phyloP scores from a whole-genome alignment of 1,139 yeast species.

The Zhuliangozyma blackwelliae region DNA sequence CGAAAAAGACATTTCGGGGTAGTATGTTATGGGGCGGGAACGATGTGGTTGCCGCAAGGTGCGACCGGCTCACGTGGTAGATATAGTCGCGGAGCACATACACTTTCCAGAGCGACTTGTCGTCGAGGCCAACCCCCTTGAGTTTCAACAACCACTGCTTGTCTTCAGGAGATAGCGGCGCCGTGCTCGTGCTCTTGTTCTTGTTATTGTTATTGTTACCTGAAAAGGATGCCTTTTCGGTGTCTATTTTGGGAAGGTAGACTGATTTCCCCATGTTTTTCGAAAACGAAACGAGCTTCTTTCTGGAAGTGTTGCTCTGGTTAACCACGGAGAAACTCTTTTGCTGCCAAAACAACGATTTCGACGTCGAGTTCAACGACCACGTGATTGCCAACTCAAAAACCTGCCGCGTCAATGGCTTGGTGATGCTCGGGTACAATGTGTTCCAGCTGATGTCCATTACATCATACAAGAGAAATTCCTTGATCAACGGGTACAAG shows the following conservation, averaged over 20 bases:
- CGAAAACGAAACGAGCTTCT: conserved; percentile 15
- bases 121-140: conserved; percentile 64
- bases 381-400: conserved; percentile 67
- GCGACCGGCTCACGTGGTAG: conserved; percentile 47
- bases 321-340: conserved; percentile 12
- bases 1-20: conserved; percentile 70
- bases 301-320: conserved; percentile 4
- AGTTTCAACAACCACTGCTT: conserved; percentile 69
- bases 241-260: conserved; percentile 24
- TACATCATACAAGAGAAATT: conserved; percentile 74
- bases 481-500: conserved; percentile 75
- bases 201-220: conserved; percentile 10
- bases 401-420: conserved; percentile 63
- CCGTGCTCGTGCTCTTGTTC: conserved; percentile 4
- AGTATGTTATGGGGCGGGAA: conserved; percentile 4
- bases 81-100: conserved; percentile 66
- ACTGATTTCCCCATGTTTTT: conserved; percentile 39
- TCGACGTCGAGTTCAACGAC: conserved; percentile 59
- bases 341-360: conserved; percentile 69
- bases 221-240: conserved; percentile 14
- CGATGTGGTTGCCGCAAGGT: neutral
- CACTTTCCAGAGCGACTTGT: conserved; percentile 79
- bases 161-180: conserved; percentile 57
- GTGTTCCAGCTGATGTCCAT: conserved; percentile 61
- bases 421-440: conserved; percentile 58